Base-by-base conservation (phyloP, 306 rosid species). In the Luffa aegyptiaca region DNA sequence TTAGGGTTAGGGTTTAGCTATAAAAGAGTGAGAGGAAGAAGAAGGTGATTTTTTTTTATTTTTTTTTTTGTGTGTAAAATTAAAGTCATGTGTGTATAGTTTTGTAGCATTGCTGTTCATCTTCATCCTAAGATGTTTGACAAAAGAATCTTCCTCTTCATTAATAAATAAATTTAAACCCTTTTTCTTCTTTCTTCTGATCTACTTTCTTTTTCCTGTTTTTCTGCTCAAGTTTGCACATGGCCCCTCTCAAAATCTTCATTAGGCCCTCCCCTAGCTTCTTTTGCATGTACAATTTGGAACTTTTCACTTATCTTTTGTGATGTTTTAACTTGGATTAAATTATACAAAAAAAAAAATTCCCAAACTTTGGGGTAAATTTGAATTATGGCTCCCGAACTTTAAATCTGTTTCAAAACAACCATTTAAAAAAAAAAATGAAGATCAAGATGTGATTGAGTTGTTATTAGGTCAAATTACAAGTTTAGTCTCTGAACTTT, bases 161-260 rank as follows among this genome's bases (percentile, higher is more conserved):
- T 52, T 52, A 52, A 52, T 52, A 52, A 52, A 52, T 11, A 10
- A 46, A 46, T 46, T 16, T 14, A 56, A 6, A 48, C 16, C 16
- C 3, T 55, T 55, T 6, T 6, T n/a, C 42, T 12, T 44, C 18
- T 14, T 2, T 14, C 17, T 16, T 39, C 31, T 26, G 31, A 26
- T n/a, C n/a, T 42, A 3, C 14, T 4, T 45, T 70, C 31, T 20
- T 70, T 73, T 73, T 75, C 33, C 78, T 75, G 78, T 51, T 75
- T 52, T 75, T 75, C 62, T 48, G 63, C 63, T 35, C 14, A 75
- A 49, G 46, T 70, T 52, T 75, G 59, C 6, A 37, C 33, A n/a
- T 75, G 79, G 63, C 79, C 79, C 63, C 63, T 75, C 59, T 75
- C 62, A 52, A 75, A 33, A 35, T 51, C 79, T 75, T 75, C 77